Base-by-base conservation (phyloP, 1,284 basidiomycete species). In the Irpex lacteus region DNA sequence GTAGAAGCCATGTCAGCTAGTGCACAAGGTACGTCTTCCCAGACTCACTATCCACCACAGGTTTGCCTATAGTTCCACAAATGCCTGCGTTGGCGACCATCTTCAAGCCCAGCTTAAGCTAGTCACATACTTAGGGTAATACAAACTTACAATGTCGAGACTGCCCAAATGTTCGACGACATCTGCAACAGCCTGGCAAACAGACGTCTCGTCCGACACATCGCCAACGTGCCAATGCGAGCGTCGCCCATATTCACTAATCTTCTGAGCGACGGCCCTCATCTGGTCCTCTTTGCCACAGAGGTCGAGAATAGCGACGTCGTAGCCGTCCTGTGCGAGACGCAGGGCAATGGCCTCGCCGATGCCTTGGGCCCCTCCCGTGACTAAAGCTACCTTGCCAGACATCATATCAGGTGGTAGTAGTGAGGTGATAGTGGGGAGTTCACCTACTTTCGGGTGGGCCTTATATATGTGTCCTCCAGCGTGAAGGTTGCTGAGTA, bases 61-160 rank as follows among this genome's bases (percentile, higher is more conserved):
- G 58, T 15, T 65, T 63, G n/a, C 54, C 54, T 34, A 56, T 34
- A 69, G 64, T 4, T 64, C 60, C 19, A 18, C 50, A 52, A 53
- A 77, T 71, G 1, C 74, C 75, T 0, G 75, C 75, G 65, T 77
- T 77, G 13, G 75, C 74, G 26, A 77, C 70, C 73, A 77, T 75
- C 72, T 73, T 21, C 21, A 58, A 13, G 5, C 7, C 7, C n/a
- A 52, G 3, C 19, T 52, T 18, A 52, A 15, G 15, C 8, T 9
- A 15, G 50, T n/a, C 18, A 18, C 7, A 8, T 19, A 21, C 50
- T 52, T 19, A 18, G 2, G 18, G 50, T 13, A n/a, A 47, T 40
- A 19, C n/a, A 9, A 4, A 60, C 64, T 8, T 55, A 70, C 69
- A 26, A 70, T 64, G 52, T 70, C 69, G 9, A 70, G 63, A n/a